Evolutionary conservation across 257 asterid species (phyloP).

Genomic region (Perilla frutescens): DNA sequence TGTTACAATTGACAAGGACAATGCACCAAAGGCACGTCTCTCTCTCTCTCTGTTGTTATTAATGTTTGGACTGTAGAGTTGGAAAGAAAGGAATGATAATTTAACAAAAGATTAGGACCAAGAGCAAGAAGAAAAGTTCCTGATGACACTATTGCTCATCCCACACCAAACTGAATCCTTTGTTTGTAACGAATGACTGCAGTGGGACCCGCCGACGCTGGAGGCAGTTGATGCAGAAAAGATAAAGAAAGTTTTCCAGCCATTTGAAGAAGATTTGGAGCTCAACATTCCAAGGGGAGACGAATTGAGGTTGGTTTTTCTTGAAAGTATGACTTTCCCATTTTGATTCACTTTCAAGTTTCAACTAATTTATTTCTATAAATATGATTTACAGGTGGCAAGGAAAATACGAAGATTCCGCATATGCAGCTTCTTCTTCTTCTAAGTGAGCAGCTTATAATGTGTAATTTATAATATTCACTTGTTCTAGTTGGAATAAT

Average conservation of each 20-base stretch:
- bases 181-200: constrained; percentile 18
- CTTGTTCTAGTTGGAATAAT: not conserved
- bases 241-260: constrained; percentile 56
- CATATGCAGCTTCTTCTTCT: constrained; percentile 48
- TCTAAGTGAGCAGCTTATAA: constrained; percentile 5
- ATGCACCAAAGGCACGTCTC: constrained; percentile 68
- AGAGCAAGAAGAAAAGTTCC: not conserved
- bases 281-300: constrained; percentile 71
- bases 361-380: constrained; percentile 1
- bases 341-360: not conserved
- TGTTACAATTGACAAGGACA: constrained; percentile 80
- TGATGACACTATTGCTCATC: no score
- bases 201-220: constrained; percentile 84
- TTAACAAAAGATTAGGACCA: not conserved
- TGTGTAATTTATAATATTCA: not conserved
- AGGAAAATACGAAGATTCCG: constrained; percentile 72
- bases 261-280: constrained; percentile 75
- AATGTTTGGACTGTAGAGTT: no score
- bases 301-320: constrained; percentile 61
- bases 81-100: no score
- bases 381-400: constrained; percentile 62
- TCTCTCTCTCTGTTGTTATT: constrained; percentile 20
- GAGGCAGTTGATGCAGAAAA: constrained; percentile 58
- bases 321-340: not conserved
- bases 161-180: not conserved